Conservation (phyloP, 1,284 basidiomycete species). For the Pseudozyma thailandica region DNA sequence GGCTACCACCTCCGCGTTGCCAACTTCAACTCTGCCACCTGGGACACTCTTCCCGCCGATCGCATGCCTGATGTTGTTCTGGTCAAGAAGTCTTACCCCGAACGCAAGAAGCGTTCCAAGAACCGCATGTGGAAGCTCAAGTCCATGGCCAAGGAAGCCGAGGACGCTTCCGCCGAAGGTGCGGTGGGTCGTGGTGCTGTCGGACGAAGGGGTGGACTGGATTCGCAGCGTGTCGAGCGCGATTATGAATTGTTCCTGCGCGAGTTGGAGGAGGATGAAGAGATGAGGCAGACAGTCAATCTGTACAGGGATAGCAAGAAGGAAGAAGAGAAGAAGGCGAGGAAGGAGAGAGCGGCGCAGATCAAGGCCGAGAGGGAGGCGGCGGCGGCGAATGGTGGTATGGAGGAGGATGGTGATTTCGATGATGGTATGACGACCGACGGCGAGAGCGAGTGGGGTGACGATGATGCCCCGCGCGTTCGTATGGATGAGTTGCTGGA, state of each 20-base stretch:
- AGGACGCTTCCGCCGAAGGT: slow-evolving; percentile 69
- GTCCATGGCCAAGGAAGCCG: slow-evolving; percentile 92
- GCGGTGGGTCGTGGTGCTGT: slow-evolving; percentile 80
- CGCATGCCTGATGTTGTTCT: slow-evolving; percentile 91
- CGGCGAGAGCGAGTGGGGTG: slow-evolving; percentile 78
- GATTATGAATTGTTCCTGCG: slow-evolving; percentile 96
- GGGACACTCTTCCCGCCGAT: slow-evolving; percentile 75
- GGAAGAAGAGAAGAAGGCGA: slow-evolving; percentile 56
- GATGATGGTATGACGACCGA: slow-evolving; percentile 65
- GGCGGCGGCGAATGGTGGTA: slow-evolving; percentile 70
- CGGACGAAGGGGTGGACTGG: slow-evolving; percentile 87
- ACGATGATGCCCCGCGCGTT: slow-evolving; percentile 72
- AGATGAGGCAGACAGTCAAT: slow-evolving; percentile 88
- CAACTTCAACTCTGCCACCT: slow-evolving; percentile 93
- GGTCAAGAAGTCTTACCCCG: slow-evolving; percentile 95
- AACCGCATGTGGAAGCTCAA: slow-evolving; percentile 87
- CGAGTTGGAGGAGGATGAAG: slow-evolving; percentile 95
- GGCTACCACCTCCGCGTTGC: slow-evolving; percentile 88
- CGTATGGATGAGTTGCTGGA: slow-evolving; percentile 88
- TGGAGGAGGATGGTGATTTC: slow-evolving; percentile 68
- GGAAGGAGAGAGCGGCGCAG: slow-evolving; percentile 64
- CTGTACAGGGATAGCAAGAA: slow-evolving; percentile 77
- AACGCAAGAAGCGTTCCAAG: slow-evolving; percentile 89
- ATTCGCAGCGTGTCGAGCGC: slow-evolving; percentile 91
- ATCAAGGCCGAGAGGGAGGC: slow-evolving; percentile 60